These are phyloP conservation scores for Lithohypha guttulata DNA, from an alignment of 2,329 filamentous ascomycete genomes.

Conservation along the genomic window DNA sequence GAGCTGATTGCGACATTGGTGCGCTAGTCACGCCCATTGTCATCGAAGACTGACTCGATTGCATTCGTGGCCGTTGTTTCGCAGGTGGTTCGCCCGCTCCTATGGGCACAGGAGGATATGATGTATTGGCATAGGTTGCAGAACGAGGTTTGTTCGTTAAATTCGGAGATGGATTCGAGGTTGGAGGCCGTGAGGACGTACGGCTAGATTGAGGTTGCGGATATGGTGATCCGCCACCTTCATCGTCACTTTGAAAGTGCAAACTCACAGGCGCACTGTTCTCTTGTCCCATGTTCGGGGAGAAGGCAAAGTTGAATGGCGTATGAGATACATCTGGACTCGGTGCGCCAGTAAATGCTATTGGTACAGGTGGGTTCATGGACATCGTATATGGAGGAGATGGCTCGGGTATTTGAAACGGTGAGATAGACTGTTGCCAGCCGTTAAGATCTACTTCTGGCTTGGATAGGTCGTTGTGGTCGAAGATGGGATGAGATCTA, in stretches of 20 bases:
- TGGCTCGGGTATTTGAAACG: constrained; percentile 13
- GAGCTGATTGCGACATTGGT: neutral
- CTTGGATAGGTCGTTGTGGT: neutral
- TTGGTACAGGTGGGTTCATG: constrained; percentile 16
- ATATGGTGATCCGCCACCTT: constrained; percentile 17
- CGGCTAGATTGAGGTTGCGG: constrained; percentile 15
- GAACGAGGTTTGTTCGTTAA: constrained; percentile 20
- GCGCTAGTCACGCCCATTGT: neutral
- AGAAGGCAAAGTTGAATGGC: constrained; percentile 19
- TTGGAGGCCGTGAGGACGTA: constrained; percentile 20
- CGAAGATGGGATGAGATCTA: constrained; percentile 8
- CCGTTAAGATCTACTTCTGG: constrained; percentile 8
- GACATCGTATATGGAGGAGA: constrained; percentile 16
- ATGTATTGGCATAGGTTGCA: constrained; percentile 5
- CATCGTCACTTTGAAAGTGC: constrained; percentile 23
- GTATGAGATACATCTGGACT: constrained; percentile 18
- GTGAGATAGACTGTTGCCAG: constrained; percentile 13
- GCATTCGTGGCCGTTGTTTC: constrained; percentile 6
- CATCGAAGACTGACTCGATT: neutral
- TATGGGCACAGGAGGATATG: neutral
- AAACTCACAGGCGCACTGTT: constrained; percentile 18
- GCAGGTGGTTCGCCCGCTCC: neutral
- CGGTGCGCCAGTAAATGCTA: constrained; percentile 15
- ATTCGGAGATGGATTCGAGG: constrained; percentile 21
- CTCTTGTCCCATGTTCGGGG: constrained; percentile 15